Base-by-base conservation (phyloP, 768 basidiomycete species). In the Mrakia gelida region DNA sequence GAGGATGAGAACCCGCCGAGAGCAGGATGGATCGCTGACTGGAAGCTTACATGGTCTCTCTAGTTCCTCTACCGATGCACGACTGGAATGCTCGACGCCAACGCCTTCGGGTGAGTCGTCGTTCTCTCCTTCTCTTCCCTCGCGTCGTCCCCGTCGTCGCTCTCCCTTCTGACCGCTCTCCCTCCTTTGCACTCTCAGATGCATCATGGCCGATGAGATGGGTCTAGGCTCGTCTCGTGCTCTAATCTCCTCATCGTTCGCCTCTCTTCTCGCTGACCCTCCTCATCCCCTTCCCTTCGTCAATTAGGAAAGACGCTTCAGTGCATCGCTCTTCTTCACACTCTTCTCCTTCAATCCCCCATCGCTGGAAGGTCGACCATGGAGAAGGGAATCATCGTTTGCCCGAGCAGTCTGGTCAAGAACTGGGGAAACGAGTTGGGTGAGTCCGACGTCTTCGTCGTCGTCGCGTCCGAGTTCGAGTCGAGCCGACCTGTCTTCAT, bases 131-230 rank as follows among this genome's bases (percentile, higher is more conserved):
- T 34, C 21, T 70, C 18, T 18, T 23, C 28, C 21, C 84, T 95
- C 76, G 92, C 92, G 59, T 91, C 93, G 67, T 92, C 93, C 45
- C 11, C 81, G 93, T 95, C 80, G 86, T 85, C 79, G 87, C 86
- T 72, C 83, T 71, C 28, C 80, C 11, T 23, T 70, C 41, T 26
- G 59, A 59, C 59, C 38, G 13, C 32, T n/a, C 38, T 32, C 6
- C 43, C 52, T 41, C 26, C 6, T 62, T 26, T 30, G 45, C 15
- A 3, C 91, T 90, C 34, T 3, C 79, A 93, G 93, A 0, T 98
- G 96, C 82, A 99, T 99, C 84, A 98, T 99, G 96, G 96, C 96
- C 0, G 96, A 99, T 82, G 96, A 96, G 85, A 99, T 99, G 96
- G 96, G 96, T 81, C 89, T 98, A 21, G 96, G 87, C 81, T 80